Evolutionary conservation across 2,329 filamentous ascomycete species (phyloP).

Genomic region (Thyridium curvatum): DNA sequence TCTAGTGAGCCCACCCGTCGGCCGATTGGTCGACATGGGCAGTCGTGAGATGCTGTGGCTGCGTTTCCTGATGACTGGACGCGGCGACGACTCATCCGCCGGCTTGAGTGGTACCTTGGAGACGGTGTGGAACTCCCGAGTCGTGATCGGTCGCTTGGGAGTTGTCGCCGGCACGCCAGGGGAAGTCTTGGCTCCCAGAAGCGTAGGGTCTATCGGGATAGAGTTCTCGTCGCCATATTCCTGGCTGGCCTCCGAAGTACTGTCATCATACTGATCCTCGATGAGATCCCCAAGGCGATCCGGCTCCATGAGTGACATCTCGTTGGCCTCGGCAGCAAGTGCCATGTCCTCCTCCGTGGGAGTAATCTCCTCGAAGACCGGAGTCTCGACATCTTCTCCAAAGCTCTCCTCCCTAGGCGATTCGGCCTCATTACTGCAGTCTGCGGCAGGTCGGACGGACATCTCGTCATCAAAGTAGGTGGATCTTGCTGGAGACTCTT

Average conservation of each 20-base stretch:
- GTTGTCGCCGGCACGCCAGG: slow-evolving; percentile 41
- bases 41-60: slow-evolving; percentile 45
- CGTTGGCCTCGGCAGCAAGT: slow-evolving; percentile 51
- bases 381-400: slow-evolving; percentile 12
- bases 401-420: slow-evolving; percentile 2
- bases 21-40: slow-evolving; percentile 32
- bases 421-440: slow-evolving; percentile 16
- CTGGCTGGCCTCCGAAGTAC: slow-evolving; percentile 55
- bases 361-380: slow-evolving; percentile 38
- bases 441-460: slow-evolving; percentile 26
- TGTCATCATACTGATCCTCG: slow-evolving; percentile 31
- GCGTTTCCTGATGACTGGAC: slow-evolving; percentile 37
- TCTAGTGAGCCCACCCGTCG: slow-evolving; percentile 27
- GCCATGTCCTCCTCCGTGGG: slow-evolving; percentile 51
- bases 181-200: slow-evolving; percentile 19
- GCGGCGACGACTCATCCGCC: slow-evolving; percentile 51
- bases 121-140: slow-evolving; percentile 62
- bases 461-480: slow-evolving; percentile 60
- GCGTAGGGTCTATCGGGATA: slow-evolving; percentile 45
- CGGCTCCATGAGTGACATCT: slow-evolving; percentile 50
- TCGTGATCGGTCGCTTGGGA: slow-evolving; percentile 41
- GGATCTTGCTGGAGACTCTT: slow-evolving; percentile 33
- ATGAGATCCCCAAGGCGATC: slow-evolving; percentile 28
- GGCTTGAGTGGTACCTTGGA: slow-evolving; percentile 72
- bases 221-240: slow-evolving; percentile 64